Base-by-base conservation (phyloP, 1,284 basidiomycete species). In the Agroathelia rolfsii region DNA sequence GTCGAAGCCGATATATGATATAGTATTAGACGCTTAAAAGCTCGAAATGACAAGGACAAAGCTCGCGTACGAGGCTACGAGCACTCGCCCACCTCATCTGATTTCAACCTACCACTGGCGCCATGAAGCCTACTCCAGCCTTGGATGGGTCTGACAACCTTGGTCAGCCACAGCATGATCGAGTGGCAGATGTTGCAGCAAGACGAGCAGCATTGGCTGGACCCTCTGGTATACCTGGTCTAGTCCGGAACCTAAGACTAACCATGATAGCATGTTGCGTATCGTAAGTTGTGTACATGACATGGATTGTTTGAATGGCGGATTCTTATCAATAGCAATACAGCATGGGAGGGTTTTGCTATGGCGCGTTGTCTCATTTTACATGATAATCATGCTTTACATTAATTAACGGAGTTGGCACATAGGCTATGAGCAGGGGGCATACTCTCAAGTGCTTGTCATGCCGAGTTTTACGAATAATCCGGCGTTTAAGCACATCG, bases 401-500 rank as follows among this genome's bases (percentile, higher is more conserved):
- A 10, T 20, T 10, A n/a, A 27, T 8, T 15, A 19, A 24, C 13
- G 8, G n/a, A 11, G 23, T 10, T 6, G 11, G 11, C 10, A 6
- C n/a, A 9, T 15, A 47, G 45, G 45, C 16, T 48, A 48, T 24
- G 46, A 48, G 34, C 46, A 48, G 34, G 46, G 46, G 2, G 42
- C 46, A 12, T 48, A 48, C 23, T 44, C 44, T 8, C 47, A 49
- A 31, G 47, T 49, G 6, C 41, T 49, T 9, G 47, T 49, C n/a
- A 49, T 49, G 47, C 39, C 45, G 8, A 41, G 44, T 7, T 49
- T 49, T 27, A 41, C 41, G 11, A 38, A 39, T 23, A 28, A 49
- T 35, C 44, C 41, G 4, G 34, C 22, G 26, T 49, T 49, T 27
- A 30, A 45, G 7, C 41, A 44, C 10, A 49, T 49, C 17, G 47